Evolutionary conservation across 2,329 filamentous ascomycete genomes (phyloP), one percentile per base, ranked within the genome.

Genomic region (Neonectria sp.): DNA sequence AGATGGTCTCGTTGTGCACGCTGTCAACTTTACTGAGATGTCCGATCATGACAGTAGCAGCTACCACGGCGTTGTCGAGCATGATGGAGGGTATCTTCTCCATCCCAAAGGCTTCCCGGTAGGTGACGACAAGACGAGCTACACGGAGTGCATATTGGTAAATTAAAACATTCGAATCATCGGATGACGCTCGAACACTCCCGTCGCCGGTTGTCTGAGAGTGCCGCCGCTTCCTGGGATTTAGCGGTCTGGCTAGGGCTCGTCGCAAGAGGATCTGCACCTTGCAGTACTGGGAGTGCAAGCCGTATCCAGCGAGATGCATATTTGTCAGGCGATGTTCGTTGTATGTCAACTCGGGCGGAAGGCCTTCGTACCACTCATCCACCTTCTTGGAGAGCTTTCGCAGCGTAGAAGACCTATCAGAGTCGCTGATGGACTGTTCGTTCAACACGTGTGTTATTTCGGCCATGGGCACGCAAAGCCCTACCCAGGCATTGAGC

Each of bases 1-100:
- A 68, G 3, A 58, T 53, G 4, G 33, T 55, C 21, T 64, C 55
- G 15, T 27, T 33, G 12, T 55, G 29, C 29, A 33, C 12, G 21
- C 6, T 55, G 4, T 49, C 60, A 3, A 33, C 5, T 45, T 57
- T 61, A 15, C 49, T 40, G n/a, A 64, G 31, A 37, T 68, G 45
- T 21, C 17, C 3, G 13, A 68, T 57, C 65, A 68, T 68, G 15
- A 21, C 46, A 15, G 60, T 68, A 6, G 61, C 65, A 21, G 60
- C 65, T 21, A 64, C 51, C 5, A 65, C 65, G n/a, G 65, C 51
- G 37, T 68, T 68, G 25, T 68, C 65, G 13, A 68, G 60, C 60
- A 68, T 64, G n/a, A 68, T 68, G 6, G 65, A 68, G 21, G 65
- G 65, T n/a, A 68, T 68, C 7, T 68, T 61, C 15, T 68, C 65